Evolutionary conservation across 2,329 filamentous ascomycete species (phyloP), one percentile per base, ranked within the genome.

Genomic region (Diaporthe amygdali): DNA sequence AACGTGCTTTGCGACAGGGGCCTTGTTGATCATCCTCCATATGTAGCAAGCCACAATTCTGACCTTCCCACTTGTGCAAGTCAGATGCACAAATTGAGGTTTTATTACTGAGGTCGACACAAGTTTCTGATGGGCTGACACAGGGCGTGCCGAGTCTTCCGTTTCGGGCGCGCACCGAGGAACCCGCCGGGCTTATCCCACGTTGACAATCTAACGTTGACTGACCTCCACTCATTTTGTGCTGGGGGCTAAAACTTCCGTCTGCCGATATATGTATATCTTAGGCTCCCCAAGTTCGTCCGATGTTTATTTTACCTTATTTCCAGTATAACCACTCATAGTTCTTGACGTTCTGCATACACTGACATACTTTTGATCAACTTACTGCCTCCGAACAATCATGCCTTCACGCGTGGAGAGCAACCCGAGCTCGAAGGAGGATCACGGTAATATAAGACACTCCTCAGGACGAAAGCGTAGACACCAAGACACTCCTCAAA

Each of bases 141-240:
- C 59, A 34, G 30, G 41, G 59, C 30, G 59, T 64, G 59, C 59
- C 59, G 59, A 64, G 59, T 49, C 20, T 25, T 64, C 59, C 59
- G 59, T 64, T 49, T 64, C 44, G 59, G 59, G 30, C 44, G 27
- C 30, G 44, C 30, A 64, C 59, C 59, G 59, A 64, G 32, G 30
- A 64, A 64, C 59, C 59, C 44, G 59, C 30, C 59, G n/a, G 8
- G 44, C 41, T 49, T 64, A 49, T 27, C 39, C 10, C 25, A 25
- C 2, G 22, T 27, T 64, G 59, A 64, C n/a, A 64, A n/a, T 20
- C 39, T 44, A n/a, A 49, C 41, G 1, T 64, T 64, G 59, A 64
- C 44, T 8, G 37, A 14, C 37, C 3, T 39, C 37, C 10, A 39
- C 59, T 64, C 59, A 64, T 34, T n/a, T 27, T 44, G 8, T 22